phyloP scores from a whole-genome alignment of 495 filamentous ascomycete species.

The Penicillium bovifimosum region DNA sequence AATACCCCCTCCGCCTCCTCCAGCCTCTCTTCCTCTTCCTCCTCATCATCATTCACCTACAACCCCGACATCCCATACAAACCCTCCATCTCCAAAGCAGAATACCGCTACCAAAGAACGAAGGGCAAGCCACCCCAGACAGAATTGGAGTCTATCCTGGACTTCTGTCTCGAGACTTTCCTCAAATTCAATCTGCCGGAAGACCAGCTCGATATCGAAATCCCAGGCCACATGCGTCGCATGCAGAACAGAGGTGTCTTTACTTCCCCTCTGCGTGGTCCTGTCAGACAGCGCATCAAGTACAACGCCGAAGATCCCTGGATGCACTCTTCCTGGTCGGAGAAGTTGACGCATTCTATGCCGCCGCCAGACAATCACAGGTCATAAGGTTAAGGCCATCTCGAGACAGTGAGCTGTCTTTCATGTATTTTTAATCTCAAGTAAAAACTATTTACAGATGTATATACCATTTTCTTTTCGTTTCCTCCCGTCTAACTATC shows the following conservation, averaged over 20 bases:
- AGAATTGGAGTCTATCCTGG: slow-evolving; percentile 22
- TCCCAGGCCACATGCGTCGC: slow-evolving; percentile 25
- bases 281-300: background rate
- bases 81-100: slow-evolving; percentile 1
- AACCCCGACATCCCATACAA: background rate
- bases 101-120: background rate
- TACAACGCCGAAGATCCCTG: background rate
- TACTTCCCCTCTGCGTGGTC: background rate
- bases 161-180: slow-evolving; percentile 36
- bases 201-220: slow-evolving; percentile 33
- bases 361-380: background rate
- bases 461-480: background rate
- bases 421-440: background rate
- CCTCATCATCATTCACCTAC: slow-evolving; percentile 2
- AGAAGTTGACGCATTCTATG: background rate
- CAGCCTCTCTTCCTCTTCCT: background rate
- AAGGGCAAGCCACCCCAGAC: slow-evolving; percentile 11
- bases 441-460: slow-evolving; percentile 1
- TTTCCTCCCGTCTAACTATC: too few species aligned
- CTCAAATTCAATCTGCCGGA: slow-evolving; percentile 24
- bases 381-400: background rate
- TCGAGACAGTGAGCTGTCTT: background rate
- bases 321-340: slow-evolving; percentile 1
- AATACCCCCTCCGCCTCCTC: background rate
- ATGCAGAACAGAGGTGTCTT: slow-evolving; percentile 11